A percentile compares a stretch with the other conserved stretches of the same genome.
phyloP scores from a whole-genome alignment of 139 green algal genomes.

The Spirogloea muscicola region DNA sequence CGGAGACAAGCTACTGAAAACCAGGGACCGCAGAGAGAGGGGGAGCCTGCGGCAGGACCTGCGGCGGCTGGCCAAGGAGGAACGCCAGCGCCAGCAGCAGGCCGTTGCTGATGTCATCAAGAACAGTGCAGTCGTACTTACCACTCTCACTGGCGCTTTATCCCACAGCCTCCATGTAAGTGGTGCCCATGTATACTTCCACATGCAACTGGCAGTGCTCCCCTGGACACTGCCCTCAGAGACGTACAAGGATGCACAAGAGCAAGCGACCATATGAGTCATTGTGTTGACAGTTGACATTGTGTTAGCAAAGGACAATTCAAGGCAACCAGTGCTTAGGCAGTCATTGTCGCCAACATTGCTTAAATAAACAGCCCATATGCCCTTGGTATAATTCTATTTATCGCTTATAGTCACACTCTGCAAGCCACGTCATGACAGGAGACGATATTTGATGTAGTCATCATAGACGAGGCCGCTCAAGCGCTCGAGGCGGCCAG shows the following conservation, averaged over 20 bases:
- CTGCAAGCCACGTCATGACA: background rate
- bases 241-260: background rate
- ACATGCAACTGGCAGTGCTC: background rate
- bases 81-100: constrained; percentile 78
- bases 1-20: constrained; percentile 73
- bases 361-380: background rate
- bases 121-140: constrained; percentile 50
- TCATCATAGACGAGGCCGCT: constrained; percentile 92
- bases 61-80: constrained; percentile 79
- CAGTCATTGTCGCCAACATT: background rate
- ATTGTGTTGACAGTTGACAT: no score
- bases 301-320: background rate
- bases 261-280: background rate
- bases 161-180: constrained; percentile 20
- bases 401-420: background rate
- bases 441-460: constrained; percentile 65
- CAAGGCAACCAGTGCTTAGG: background rate
- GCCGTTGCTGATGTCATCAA: constrained; percentile 65
- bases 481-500: constrained; percentile 81
- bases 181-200: background rate
- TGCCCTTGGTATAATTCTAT: background rate
- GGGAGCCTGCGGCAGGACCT: constrained; percentile 65
- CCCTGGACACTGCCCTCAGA: background rate
- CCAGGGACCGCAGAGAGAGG: constrained; percentile 52
- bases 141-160: constrained; percentile 76